Percentiles rank a stretch among this genome's conserved stretches.
Evolutionary conservation across 1,284 basidiomycete genomes (phyloP).

Genomic region (Fomitopsis schrenkii): DNA sequence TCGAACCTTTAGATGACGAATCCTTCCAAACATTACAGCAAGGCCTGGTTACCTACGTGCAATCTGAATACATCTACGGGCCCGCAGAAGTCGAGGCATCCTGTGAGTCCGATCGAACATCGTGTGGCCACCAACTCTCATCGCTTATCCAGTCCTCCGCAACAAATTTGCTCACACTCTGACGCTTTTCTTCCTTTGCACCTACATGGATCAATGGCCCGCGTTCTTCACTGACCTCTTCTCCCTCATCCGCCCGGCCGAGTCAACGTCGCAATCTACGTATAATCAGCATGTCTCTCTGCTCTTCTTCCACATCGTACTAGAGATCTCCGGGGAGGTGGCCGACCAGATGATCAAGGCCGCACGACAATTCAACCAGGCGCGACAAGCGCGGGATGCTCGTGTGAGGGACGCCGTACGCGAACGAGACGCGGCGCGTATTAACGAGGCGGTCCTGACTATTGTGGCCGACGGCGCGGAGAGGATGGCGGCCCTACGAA

Average conservation of each 20-base stretch:
- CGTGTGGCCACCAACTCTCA: conserved; percentile 3
- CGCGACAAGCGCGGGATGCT: conserved; percentile 75
- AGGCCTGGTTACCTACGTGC: conserved; percentile 69
- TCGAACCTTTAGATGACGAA: conserved; percentile 65
- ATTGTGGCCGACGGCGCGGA: conserved; percentile 78
- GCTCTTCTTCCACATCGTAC: conserved; percentile 83
- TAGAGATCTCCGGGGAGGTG: conserved; percentile 91
- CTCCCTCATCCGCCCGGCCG: conserved; percentile 61
- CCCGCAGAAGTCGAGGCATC: conserved; percentile 68
- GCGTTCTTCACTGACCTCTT: conserved; percentile 80
- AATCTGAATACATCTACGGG: conserved; percentile 76
- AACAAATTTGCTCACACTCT: conserved; percentile 99
- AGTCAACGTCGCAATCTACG: conserved; percentile 48
- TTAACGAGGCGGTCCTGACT: conserved; percentile 85
- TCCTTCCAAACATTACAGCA: conserved; percentile 69
- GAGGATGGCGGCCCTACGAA: conserved; percentile 50
- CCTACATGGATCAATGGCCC: conserved; percentile 83
- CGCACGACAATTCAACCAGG: conserved; percentile 66
- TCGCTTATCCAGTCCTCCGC: conserved; percentile 59
- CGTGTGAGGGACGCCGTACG: conserved; percentile 88
- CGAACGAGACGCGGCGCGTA: conserved; percentile 81
- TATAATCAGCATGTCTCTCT: conserved; percentile 82
- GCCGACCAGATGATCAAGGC: conserved; percentile 88
- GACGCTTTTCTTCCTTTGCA: conserved; percentile 89
- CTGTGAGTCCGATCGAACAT: conserved; percentile 47